These are phyloP conservation scores for Cardamine chenopodiifolia DNA, from an alignment of 345 rosid species.

Conservation along the genomic window DNA sequence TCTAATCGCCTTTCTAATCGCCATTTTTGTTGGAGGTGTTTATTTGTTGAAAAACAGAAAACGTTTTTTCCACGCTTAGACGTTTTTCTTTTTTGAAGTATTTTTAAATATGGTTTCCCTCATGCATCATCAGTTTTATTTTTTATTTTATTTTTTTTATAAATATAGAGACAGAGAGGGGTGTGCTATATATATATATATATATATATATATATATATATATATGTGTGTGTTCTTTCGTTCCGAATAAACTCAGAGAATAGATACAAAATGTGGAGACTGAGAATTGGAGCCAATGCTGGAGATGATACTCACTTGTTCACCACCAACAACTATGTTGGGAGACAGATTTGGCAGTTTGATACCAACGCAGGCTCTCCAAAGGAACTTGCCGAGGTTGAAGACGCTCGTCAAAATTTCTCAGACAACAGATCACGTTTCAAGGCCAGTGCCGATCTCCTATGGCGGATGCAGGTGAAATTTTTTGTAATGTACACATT, in stretches of 20 bases:
- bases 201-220: no score
- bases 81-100: no score
- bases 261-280: neutral
- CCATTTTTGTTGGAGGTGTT: no score
- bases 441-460: neutral
- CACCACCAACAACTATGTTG: conserved; percentile 2
- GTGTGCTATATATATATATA: no score
- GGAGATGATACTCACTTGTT: neutral
- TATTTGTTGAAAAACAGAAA: no score
- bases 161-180: no score
- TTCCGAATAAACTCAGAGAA: neutral
- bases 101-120: no score
- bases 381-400: neutral
- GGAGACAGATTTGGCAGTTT: conserved; percentile 1
- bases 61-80: no score
- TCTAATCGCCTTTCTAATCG: no score
- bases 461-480: conserved; percentile 2
- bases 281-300: neutral
- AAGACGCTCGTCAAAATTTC: neutral
- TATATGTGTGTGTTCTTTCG: neutral
- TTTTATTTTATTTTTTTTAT: no score
- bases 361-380: neutral
- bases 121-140: no score
- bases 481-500: neutral
- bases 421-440: neutral